Base-by-base conservation (phyloP, 1,284 basidiomycete genomes). In the Ustilago curta region DNA sequence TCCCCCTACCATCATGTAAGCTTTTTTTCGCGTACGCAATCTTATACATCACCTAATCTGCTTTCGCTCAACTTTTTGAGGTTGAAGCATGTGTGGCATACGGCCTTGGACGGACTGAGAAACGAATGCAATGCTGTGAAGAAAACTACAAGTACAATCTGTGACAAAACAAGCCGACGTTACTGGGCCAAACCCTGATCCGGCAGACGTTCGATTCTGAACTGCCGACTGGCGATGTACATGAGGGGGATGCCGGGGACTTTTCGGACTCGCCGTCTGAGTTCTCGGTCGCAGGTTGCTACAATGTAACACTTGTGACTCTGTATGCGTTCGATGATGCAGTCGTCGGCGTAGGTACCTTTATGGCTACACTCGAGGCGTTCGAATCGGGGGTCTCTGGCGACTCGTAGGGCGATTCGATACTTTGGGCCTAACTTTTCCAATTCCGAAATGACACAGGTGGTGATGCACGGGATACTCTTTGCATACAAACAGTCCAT, bases 401-500 rank as follows among this genome's bases (percentile, higher is more conserved):
- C 97, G 39, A 99, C 93, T 37, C 95, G 95, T 82, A 99, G 88
- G 8, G 97, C 97, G 31, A 99, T 91, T 29, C 97, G 90, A 86
- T 97, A 99, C 80, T 94, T 92, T 53, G 95, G 94, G 0, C 97
- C 97, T 4, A 99, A 87, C 87, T 98, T 98, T 86, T 99, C 97
- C 80, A 99, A 87, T 85, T 99, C 97, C 4, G 95, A 95, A 87
- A 99, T 91, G 8, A 99, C 97, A 82, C 97, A 99, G 85, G 97
- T 95, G 19, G 97, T 97, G 29, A 99, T 93, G 80, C 95, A 98
- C 0, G 97, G 97, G 79, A 98, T 98, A 85, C 95, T 96, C 87
- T 99, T 98, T n/a, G 97, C 97, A 86, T 94, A 98, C 14, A 99
- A 87, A 81, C 95, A 97, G 85, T 99, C 97, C 95, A 99, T 98